Base-by-base conservation (phyloP, 768 basidiomycete genomes). In the Chlorophyllum brunneum region DNA sequence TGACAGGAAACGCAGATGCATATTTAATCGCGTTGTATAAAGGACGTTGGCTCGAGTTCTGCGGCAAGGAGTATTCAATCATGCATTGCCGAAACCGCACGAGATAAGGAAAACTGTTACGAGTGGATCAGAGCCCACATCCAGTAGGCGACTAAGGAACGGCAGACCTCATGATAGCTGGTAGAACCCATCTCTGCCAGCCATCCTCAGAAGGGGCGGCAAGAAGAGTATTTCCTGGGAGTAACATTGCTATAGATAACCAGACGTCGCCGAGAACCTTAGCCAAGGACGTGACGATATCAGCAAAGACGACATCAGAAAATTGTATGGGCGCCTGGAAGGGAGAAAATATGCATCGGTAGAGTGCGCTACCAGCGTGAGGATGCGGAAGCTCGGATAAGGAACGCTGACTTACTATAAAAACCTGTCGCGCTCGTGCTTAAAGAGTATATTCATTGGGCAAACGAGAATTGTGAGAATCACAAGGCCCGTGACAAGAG, bases 201-300 rank as follows among this genome's bases (percentile, higher is more conserved):
- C 83, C 85, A 29, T 80, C 77, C 54, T 80, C 78, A 8, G 72
- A 65, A 6, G 92, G 85, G 38, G 82, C 76, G 15, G 72, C 66
- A 16, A 90, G 69, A 36, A 95, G 73, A 58, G 86, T 88, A 40
- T 89, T 86, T 31, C 90, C 87, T 9, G 86, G 85, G 56, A 90
- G 77, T n/a, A 98, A 75, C 85, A 95, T 94, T 63, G 79, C 84
- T 15, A 86, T 59, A 4, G 91, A 92, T 38, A 98, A 72, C 92
- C 92, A 98, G 36, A 94, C 71, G 62, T 98, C 97, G 10, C 95
- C 95, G 16, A 98, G 73, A 34, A 99, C 93, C 72, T 97, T 98
- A 30, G 97, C 95, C 62, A 91, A 95, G 2, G 95, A 98, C 1
- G 97, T 99, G 62, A 95, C 80, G 55, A 98, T 82, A 75, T 98